These are phyloP conservation scores for Ochromonas danica DNA, from an alignment of 108 stramenopile species.

Conservation along the genomic window DNA sequence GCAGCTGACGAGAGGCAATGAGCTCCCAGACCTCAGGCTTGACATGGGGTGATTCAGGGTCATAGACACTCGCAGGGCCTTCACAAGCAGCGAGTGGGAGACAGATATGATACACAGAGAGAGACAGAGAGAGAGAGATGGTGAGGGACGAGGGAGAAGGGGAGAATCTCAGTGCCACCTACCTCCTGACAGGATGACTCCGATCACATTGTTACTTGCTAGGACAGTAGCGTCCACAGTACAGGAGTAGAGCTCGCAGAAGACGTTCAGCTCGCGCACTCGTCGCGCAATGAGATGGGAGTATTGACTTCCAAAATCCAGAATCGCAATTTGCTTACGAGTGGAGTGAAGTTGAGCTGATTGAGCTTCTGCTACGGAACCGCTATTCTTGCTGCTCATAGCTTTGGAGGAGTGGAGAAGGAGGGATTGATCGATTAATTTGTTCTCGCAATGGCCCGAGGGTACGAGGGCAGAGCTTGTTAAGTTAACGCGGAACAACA, in stretches of 20 bases:
- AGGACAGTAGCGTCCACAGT: slow-evolving; percentile 75
- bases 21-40: slow-evolving; percentile 81
- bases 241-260: slow-evolving; percentile 94
- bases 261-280: slow-evolving; percentile 82
- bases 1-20: slow-evolving; percentile 75
- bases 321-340: slow-evolving; percentile 78
- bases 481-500: no score
- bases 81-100: no score
- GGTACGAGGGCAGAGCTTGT: no score
- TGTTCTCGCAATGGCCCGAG: no score
- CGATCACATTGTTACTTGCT: slow-evolving; percentile 69
- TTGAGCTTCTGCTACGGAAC: background rate
- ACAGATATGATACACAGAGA: no score
- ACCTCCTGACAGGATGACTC: slow-evolving; percentile 93
- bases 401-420: no score
- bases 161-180: slow-evolving; percentile 60
- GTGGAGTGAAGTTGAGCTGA: background rate
- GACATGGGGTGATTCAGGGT: slow-evolving; percentile 76
- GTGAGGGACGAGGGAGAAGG: no score
- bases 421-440: no score
- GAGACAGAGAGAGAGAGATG: no score
- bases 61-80: background rate
- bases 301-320: slow-evolving; percentile 99
- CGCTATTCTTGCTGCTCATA: no score
- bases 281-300: slow-evolving; percentile 96